Conservation (phyloP, 1,139 yeast species). For the Sugiyamaella pinicola region DNA sequence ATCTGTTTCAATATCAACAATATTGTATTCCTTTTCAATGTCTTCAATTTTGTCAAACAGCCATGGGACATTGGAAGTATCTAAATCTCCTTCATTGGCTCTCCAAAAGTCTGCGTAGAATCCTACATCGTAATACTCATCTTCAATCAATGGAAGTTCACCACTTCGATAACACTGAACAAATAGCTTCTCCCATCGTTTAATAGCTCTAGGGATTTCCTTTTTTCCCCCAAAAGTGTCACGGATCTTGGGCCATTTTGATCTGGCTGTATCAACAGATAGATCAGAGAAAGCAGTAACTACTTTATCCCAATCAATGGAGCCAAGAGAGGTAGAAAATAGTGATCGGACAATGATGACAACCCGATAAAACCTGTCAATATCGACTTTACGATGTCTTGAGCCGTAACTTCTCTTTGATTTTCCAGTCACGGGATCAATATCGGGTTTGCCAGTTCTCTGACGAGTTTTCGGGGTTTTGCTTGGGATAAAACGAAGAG, state of each 20-base stretch:
- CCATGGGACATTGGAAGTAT: slow-evolving; percentile 43
- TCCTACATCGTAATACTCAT: slow-evolving; percentile 52
- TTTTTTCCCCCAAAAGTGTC: slow-evolving; percentile 57
- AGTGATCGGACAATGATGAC: slow-evolving; percentile 66
- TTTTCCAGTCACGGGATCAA: slow-evolving; percentile 23
- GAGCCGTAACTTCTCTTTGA: slow-evolving; percentile 6
- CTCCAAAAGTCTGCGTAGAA: slow-evolving; percentile 62
- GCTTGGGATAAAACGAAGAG: not conserved
- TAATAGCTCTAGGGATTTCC: slow-evolving; percentile 55
- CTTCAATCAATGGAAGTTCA: slow-evolving; percentile 44
- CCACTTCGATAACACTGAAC: slow-evolving; percentile 56
- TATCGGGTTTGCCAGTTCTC: not conserved
- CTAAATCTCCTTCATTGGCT: slow-evolving; percentile 47
- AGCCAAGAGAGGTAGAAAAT: slow-evolving; percentile 45
- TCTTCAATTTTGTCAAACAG: slow-evolving; percentile 41
- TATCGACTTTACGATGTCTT: slow-evolving; percentile 41
- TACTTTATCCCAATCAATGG: slow-evolving; percentile 63
- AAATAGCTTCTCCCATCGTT: slow-evolving; percentile 62
- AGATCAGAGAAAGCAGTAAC: slow-evolving; percentile 48
- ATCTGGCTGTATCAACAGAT: slow-evolving; percentile 47
- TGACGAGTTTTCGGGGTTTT: not conserved
- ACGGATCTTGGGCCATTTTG: slow-evolving; percentile 65
- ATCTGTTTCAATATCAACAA: slow-evolving; percentile 27
- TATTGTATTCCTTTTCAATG: slow-evolving; percentile 42
- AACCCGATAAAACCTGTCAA: slow-evolving; percentile 55